Conservation (phyloP, 148 eudicot species). For the Diospyros kaki region DNA sequence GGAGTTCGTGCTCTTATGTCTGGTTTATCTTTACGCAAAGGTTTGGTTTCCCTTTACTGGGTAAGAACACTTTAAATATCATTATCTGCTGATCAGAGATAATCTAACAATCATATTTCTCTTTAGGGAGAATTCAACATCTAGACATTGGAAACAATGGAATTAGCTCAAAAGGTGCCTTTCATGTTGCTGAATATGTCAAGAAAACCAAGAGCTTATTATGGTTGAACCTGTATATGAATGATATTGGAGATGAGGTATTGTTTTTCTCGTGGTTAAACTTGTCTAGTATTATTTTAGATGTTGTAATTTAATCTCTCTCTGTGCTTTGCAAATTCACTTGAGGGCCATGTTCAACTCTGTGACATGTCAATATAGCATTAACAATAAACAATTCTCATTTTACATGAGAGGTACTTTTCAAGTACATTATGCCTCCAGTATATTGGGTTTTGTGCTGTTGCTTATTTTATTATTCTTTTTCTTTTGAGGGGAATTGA, state of each 20-base stretch:
- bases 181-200: slow-evolving; percentile 74
- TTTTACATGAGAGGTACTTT: no score
- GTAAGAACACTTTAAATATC: neutral
- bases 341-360: neutral
- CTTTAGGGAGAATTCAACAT: slow-evolving; percentile 46
- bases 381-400: neutral
- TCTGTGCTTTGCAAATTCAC: neutral
- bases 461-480: neutral
- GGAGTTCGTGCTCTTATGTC: slow-evolving; percentile 77
- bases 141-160: slow-evolving; percentile 88
- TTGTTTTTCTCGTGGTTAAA: slow-evolving; percentile 1
- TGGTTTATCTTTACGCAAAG: slow-evolving; percentile 65
- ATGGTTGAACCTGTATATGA: slow-evolving; percentile 76
- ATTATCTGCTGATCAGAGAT: neutral
- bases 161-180: slow-evolving; percentile 73
- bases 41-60: slow-evolving; percentile 26
- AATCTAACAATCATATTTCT: slow-evolving; percentile 9
- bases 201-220: slow-evolving; percentile 66
- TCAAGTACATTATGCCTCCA: neutral
- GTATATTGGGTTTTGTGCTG: neutral
- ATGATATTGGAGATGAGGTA: slow-evolving; percentile 98
- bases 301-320: neutral
- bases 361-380: neutral
- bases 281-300: neutral
- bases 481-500: neutral